phyloP scores from a whole-genome alignment of 306 rosid species.

The Trifolium fragiferum region DNA sequence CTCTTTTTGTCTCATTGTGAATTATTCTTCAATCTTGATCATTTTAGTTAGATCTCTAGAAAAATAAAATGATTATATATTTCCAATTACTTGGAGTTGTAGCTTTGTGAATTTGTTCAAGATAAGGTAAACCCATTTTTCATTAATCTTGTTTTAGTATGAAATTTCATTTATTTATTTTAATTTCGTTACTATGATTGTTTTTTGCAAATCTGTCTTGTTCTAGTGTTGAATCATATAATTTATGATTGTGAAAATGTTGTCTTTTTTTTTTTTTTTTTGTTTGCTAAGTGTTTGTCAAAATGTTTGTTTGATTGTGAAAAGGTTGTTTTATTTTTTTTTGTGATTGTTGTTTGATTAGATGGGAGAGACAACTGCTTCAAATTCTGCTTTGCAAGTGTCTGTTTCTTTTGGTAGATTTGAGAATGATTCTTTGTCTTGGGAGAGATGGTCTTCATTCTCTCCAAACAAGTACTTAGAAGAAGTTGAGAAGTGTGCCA shows the following conservation, averaged over 20 bases:
- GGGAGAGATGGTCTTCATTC: conserved; percentile 98
- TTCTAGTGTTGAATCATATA: conserved; percentile 28
- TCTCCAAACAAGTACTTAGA: conserved; percentile 93
- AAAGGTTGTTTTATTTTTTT: conserved; percentile 29
- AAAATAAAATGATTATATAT: conserved; percentile 43
- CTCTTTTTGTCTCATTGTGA: conserved; percentile 63
- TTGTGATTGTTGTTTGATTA: conserved; percentile 46
- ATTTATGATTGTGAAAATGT: conserved; percentile 35
- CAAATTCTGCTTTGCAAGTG: conserved; percentile 70
- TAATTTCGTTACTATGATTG: conserved; percentile 13
- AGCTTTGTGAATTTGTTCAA: conserved; percentile 27
- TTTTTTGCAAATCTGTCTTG: conserved; percentile 37
- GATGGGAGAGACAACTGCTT: conserved; percentile 72
- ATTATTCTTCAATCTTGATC: conserved; percentile 46
- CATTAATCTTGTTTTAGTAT: conserved; percentile 38
- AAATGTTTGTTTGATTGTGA: conserved; percentile 39
- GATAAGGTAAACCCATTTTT: conserved; percentile 63
- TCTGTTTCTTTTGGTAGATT: conserved; percentile 94
- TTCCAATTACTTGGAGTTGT: conserved; percentile 29
- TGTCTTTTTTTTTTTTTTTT: conserved; percentile 36
- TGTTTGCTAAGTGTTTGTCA: conserved; percentile 42
- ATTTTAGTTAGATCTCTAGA: conserved; percentile 56
- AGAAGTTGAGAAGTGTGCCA: conserved; percentile 95
- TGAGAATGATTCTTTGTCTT: conserved; percentile 86
- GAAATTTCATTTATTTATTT: conserved; percentile 13